Evolutionary conservation across 129 eudicot genomes (phyloP).

Genomic region (Daucus carota): DNA sequence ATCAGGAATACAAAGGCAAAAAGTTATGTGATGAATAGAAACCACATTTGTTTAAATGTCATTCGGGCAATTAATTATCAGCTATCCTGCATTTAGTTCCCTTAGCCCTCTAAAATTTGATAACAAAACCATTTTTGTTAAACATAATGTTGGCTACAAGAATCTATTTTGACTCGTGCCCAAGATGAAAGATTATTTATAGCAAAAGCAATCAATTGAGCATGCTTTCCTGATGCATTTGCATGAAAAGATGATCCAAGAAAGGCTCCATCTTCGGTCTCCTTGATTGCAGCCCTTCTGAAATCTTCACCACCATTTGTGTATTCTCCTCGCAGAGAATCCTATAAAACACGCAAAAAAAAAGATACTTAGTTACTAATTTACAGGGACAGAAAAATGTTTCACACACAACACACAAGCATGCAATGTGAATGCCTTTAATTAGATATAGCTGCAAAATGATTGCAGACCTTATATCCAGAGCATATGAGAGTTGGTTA

Average conservation of each 20-base stretch:
- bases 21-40: not conserved
- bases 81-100: too few relatives aligned
- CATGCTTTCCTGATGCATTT: not conserved
- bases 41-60: too few relatives aligned
- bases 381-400: too few relatives aligned
- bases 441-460: not conserved
- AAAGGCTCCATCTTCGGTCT: conserved; percentile 19
- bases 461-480: conserved; percentile 27
- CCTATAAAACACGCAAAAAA: not conserved
- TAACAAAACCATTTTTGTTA: too few relatives aligned
- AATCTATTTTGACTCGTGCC: too few relatives aligned
- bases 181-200: too few relatives aligned
- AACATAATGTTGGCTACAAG: too few relatives aligned
- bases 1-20: not conserved
- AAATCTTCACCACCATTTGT: not conserved
- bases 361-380: too few relatives aligned
- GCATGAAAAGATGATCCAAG: conserved; percentile 12
- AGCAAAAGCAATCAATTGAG: too few relatives aligned
- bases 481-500: conserved; percentile 23
- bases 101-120: too few relatives aligned
- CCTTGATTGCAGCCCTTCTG: conserved; percentile 13
- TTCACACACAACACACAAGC: too few relatives aligned
- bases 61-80: too few relatives aligned
- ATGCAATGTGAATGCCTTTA: not conserved
- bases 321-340: conserved; percentile 2